Conservation (phyloP, 805 yeast genomes). For the Kuraishia capsulata region DNA sequence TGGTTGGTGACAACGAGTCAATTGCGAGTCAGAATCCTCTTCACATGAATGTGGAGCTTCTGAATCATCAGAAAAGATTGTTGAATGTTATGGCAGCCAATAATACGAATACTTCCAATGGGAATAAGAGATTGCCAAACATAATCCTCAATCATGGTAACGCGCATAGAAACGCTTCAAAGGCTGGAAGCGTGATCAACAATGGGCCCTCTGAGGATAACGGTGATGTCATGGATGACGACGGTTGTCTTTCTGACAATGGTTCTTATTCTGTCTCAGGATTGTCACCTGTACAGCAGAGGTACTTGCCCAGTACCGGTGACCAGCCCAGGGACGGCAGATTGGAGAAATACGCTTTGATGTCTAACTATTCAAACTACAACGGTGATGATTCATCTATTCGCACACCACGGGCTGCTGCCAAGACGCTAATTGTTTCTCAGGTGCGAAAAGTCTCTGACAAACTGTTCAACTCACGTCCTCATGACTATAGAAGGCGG, state of each 20-base stretch:
- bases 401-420: not conserved
- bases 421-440: slow-evolving; percentile 1
- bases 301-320: not conserved
- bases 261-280: not conserved
- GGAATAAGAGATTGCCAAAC: not conserved
- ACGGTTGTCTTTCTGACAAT: not conserved
- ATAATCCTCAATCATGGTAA: not conserved
- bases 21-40: not conserved
- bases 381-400: not conserved
- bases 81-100: not conserved
- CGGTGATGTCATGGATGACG: not conserved
- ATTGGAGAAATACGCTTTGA: not conserved
- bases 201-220: no score
- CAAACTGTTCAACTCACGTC: slow-evolving; percentile 1
- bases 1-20: not conserved
- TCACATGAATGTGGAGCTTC: not conserved
- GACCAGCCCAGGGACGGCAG: not conserved
- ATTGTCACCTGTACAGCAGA: not conserved
- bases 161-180: not conserved
- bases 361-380: not conserved
- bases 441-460: slow-evolving; percentile 4
- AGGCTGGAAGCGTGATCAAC: not conserved
- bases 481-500: not conserved
- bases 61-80: not conserved
- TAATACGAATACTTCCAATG: not conserved